Percentiles rank a stretch among this genome's conserved stretches.
Conservation (phyloP, 306 rosid species). For the Nissolia schottii region DNA sequence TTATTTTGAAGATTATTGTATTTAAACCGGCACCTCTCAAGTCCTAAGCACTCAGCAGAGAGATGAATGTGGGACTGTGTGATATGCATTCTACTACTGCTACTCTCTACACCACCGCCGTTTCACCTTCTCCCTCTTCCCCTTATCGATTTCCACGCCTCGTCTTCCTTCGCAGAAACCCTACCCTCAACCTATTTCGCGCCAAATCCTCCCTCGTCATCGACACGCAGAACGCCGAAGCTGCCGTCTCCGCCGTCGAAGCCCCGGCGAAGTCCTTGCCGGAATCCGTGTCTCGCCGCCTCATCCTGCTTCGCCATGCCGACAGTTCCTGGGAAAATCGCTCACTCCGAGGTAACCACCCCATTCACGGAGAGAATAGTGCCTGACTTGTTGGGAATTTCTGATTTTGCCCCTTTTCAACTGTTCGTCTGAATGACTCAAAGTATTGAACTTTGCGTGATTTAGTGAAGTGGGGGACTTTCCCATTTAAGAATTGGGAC, state of each 20-base stretch:
- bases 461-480: background rate
- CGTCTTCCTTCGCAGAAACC: conserved; percentile 35
- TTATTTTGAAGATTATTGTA: no score
- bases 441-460: background rate
- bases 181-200: conserved; percentile 23
- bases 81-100: background rate
- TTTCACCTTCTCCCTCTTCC: background rate
- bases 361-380: background rate
- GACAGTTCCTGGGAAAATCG: conserved; percentile 66
- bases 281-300: conserved; percentile 72
- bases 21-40: no score
- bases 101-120: background rate
- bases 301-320: conserved; percentile 92
- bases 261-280: conserved; percentile 24
- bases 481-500: background rate
- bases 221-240: conserved; percentile 46
- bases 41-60: background rate
- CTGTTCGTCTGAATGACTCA: background rate
- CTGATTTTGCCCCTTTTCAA: background rate
- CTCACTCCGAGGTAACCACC: conserved; percentile 62
- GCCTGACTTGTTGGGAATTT: background rate
- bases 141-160: background rate
- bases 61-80: background rate
- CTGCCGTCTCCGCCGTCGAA: conserved; percentile 26
- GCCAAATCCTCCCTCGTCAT: conserved; percentile 41